A percentile compares a stretch with the other conserved stretches of the same genome.
These are phyloP conservation scores for Leptodermis oblonga DNA, from an alignment of 257 asterid genomes.

Conservation along the genomic window DNA sequence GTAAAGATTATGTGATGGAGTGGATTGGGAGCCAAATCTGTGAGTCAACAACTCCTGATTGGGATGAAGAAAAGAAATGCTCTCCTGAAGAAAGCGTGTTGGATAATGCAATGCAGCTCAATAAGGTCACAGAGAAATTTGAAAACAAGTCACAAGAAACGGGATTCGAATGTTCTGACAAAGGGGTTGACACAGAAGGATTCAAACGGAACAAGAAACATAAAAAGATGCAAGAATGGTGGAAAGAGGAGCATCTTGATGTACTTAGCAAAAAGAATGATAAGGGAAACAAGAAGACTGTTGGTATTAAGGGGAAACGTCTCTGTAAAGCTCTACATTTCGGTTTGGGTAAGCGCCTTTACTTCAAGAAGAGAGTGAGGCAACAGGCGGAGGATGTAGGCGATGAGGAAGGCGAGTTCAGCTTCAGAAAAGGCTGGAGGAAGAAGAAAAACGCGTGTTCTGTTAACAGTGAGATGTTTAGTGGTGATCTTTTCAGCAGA, in stretches of 20 bases:
- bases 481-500: slow-evolving; percentile 89
- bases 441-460: slow-evolving; percentile 51
- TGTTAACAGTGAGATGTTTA: slow-evolving; percentile 63
- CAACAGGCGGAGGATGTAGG: slow-evolving; percentile 20
- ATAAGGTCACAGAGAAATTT: slow-evolving; percentile 35
- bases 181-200: slow-evolving; percentile 25
- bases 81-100: slow-evolving; percentile 23
- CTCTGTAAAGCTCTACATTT: slow-evolving; percentile 53
- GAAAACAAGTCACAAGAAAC: slow-evolving; percentile 34
- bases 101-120: slow-evolving; percentile 23
- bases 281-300: too few relatives aligned
- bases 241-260: slow-evolving; percentile 84
- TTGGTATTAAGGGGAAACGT: slow-evolving; percentile 25
- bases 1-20: slow-evolving; percentile 90
- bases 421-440: slow-evolving; percentile 65
- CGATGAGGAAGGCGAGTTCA: slow-evolving; percentile 53
- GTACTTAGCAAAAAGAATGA: slow-evolving; percentile 39
- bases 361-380: slow-evolving; percentile 29
- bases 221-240: slow-evolving; percentile 91
- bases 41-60: slow-evolving; percentile 37
- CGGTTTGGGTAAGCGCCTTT: slow-evolving; percentile 55
- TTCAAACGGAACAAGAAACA: slow-evolving; percentile 43
- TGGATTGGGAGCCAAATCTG: slow-evolving; percentile 95
- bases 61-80: slow-evolving; percentile 74
- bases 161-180: too few relatives aligned